These are phyloP conservation scores for Colletotrichum sp. DNA, from an alignment of 2,329 filamentous ascomycete genomes.

Conservation along the genomic window DNA sequence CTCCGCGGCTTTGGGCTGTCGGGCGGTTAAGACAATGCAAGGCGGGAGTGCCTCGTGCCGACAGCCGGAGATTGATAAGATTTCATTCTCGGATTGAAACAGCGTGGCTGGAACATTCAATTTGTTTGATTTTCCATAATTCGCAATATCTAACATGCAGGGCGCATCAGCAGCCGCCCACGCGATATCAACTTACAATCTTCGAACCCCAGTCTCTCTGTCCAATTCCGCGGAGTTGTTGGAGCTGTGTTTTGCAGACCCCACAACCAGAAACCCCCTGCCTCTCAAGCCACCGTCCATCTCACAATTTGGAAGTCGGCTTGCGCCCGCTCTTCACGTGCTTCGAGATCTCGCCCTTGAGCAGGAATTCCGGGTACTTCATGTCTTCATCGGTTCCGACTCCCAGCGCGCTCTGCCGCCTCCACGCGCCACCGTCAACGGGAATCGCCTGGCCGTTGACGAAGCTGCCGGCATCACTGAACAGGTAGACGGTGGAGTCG, in stretches of 20 bases:
- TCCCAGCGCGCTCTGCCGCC: constrained; percentile 49
- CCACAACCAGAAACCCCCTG: background rate
- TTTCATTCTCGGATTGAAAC: background rate
- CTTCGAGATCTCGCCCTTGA: constrained; percentile 37
- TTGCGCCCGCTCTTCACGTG: constrained; percentile 39
- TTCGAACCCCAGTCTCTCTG: background rate
- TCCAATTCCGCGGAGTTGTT: background rate
- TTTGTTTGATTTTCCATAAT: background rate
- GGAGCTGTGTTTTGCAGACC: background rate
- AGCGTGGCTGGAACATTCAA: background rate
- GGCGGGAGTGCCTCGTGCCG: background rate
- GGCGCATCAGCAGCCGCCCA: background rate
- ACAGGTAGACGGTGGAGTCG: constrained; percentile 89
- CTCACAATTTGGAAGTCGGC: constrained; percentile 43
- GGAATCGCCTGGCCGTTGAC: constrained; percentile 85
- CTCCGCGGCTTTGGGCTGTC: background rate
- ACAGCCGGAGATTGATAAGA: constrained; percentile 5
- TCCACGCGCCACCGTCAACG: constrained; percentile 69
- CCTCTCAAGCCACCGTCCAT: background rate
- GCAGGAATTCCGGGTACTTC: constrained; percentile 58
- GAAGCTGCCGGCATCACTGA: constrained; percentile 84
- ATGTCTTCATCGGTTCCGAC: constrained; percentile 54
- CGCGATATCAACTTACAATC: background rate
- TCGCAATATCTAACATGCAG: background rate
- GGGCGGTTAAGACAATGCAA: background rate